Evolutionary conservation across 805 yeast species (phyloP), one percentile per base, ranked within the genome.

Genomic region (Yarrowia hollandica): DNA sequence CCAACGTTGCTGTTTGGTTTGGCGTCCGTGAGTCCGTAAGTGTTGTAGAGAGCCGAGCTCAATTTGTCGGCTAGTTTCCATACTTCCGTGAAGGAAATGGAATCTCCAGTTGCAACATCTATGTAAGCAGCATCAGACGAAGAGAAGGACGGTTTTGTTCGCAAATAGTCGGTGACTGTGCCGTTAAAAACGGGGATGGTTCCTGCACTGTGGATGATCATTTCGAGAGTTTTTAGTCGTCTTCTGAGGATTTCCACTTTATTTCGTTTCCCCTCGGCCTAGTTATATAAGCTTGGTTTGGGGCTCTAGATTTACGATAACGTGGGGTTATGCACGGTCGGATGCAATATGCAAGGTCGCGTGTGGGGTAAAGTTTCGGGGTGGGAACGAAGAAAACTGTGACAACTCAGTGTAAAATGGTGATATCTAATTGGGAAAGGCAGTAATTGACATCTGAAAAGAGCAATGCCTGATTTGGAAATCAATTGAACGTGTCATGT

Each of bases 251-350:
- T n/a, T n/a, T n/a, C n/a, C n/a, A n/a, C n/a, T n/a, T n/a, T n/a
- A n/a, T n/a, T n/a, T n/a, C n/a, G n/a, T n/a, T n/a, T n/a, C n/a
- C n/a, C n/a, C n/a, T n/a, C n/a, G n/a, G n/a, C n/a, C n/a, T n/a
- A n/a, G n/a, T 26, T 39, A 39, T 25, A 41, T 41, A 41, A 41
- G n/a, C n/a, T n/a, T n/a, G n/a, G n/a, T n/a, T n/a, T n/a, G n/a
- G n/a, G n/a, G n/a, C n/a, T n/a, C n/a, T n/a, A n/a, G n/a, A 25
- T 31, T 41, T 31, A 11, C 46, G 46, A 41, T 41, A 41, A 41
- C 21, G 46, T 41, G 46, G 46, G 46, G 46, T 11, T 25, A 41
- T 41, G 46, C 46, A 41, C n/a, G 8, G 12, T 3, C 46, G 46
- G 46, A 7, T 25, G 46, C 19, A 25, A 4, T n/a, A n/a, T n/a